A percentile compares a stretch with the other conserved stretches of the same genome.
phyloP scores from a whole-genome alignment of 1,284 basidiomycete species.

The Cerrena zonata region DNA sequence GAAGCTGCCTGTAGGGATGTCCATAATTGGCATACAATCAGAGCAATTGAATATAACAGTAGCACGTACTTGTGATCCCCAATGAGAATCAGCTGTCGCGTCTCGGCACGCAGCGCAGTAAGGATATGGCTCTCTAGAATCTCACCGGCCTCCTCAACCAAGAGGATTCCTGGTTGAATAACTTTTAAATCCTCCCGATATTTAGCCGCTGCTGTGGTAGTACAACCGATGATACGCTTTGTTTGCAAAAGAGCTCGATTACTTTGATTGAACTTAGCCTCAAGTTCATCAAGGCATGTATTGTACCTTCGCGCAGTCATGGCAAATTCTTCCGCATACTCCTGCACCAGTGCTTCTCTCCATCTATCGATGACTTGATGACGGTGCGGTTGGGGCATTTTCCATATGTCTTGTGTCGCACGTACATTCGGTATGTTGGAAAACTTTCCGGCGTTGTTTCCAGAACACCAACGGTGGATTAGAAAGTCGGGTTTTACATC shows the following conservation, averaged over 20 bases:
- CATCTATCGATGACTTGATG: slow-evolving; percentile 31
- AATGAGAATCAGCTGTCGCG: slow-evolving; percentile 54
- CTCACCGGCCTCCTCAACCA: slow-evolving; percentile 68
- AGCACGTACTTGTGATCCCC: slow-evolving; percentile 61
- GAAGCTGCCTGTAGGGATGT: slow-evolving; percentile 46
- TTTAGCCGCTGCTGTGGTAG: slow-evolving; percentile 63
- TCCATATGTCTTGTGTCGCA: slow-evolving; percentile 37
- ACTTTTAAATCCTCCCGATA: slow-evolving; percentile 42
- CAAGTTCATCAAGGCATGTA: slow-evolving; percentile 30
- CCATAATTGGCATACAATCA: neutral
- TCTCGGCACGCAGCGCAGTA: slow-evolving; percentile 44
- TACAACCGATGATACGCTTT: slow-evolving; percentile 61
- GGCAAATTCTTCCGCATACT: slow-evolving; percentile 33
- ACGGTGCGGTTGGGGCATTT: slow-evolving; percentile 34
- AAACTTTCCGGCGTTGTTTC: slow-evolving; percentile 40
- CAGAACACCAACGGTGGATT: slow-evolving; percentile 41
- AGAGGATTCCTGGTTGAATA: slow-evolving; percentile 43
- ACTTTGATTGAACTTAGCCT: slow-evolving; percentile 33
- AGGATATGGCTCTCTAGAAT: slow-evolving; percentile 63
- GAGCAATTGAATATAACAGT: slow-evolving; percentile 1
- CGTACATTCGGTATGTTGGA: slow-evolving; percentile 22
- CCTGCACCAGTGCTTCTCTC: slow-evolving; percentile 35
- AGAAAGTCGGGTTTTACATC: slow-evolving; percentile 36
- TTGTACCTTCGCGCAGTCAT: slow-evolving; percentile 39
- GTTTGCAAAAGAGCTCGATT: slow-evolving; percentile 32